Conservation (phyloP, 176 grass and related monocot species). For the Triticum dicoccoides region DNA sequence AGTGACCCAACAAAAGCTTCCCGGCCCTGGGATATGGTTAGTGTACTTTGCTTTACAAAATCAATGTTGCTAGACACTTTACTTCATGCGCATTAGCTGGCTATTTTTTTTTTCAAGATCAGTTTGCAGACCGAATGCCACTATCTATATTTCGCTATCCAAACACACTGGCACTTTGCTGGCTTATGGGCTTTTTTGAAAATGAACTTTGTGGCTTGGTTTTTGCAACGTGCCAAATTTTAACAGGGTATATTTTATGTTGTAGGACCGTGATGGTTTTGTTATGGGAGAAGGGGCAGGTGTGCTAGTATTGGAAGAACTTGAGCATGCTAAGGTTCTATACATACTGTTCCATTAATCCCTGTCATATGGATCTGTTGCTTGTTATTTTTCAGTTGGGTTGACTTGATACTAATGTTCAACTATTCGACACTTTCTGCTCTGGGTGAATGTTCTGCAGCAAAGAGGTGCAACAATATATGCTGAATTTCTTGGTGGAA, state of each 20-base stretch:
- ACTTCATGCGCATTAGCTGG: neutral
- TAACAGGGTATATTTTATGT: conserved; percentile 11
- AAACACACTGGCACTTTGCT: neutral
- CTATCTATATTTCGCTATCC: neutral
- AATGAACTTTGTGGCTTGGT: conserved; percentile 16
- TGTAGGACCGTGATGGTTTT: conserved; percentile 93
- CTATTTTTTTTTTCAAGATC: neutral
- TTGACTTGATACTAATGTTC: neutral
- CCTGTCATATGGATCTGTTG: conserved; percentile 15
- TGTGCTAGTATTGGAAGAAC: conserved; percentile 95
- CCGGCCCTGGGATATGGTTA: conserved; percentile 91
- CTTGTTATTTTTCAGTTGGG: neutral
- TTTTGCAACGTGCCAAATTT: neutral
- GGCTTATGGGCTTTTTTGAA: neutral
- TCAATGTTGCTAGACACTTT: conserved; percentile 13
- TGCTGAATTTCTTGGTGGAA: conserved; percentile 98
- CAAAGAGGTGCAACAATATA: conserved; percentile 94
- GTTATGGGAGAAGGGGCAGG: conserved; percentile 99
- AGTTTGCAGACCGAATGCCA: neutral
- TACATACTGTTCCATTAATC: conserved; percentile 4
- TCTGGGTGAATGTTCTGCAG: conserved; percentile 38
- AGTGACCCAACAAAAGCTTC: conserved; percentile 95
- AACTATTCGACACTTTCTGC: conserved; percentile 12
- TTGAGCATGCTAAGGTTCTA: conserved; percentile 90
- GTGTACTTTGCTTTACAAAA: conserved; percentile 21